phyloP scores from a whole-genome alignment of 805 yeast species.

The Kodamaea nitidulidarum region DNA sequence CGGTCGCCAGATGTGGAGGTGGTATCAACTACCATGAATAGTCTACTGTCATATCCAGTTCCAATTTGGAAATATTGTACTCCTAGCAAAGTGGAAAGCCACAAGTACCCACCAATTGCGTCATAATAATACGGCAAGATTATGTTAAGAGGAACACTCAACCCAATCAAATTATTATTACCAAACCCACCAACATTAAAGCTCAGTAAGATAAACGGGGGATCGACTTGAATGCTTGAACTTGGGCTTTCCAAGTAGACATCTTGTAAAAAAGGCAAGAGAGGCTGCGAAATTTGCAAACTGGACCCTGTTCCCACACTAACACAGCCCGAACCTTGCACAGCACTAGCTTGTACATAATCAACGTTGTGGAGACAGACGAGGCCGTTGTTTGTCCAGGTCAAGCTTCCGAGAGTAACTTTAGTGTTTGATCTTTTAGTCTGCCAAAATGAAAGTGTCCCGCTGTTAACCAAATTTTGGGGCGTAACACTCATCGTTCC shows the following conservation, averaged over 20 bases:
- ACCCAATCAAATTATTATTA: conserved; percentile 22
- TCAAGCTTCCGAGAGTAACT: neutral
- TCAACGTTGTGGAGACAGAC: conserved; percentile 21
- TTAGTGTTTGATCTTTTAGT: neutral
- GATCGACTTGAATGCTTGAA: conserved; percentile 12
- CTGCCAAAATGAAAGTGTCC: conserved; percentile 19
- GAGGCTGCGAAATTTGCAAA: conserved; percentile 8
- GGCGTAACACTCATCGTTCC: conserved; percentile 10
- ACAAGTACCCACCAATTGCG: no score
- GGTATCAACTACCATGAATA: no score
- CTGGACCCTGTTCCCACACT: conserved; percentile 12
- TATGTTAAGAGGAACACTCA: neutral
- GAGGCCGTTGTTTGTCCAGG: conserved; percentile 11
- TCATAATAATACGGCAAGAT: neutral
- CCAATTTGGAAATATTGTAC: no score
- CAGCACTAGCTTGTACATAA: conserved; percentile 18
- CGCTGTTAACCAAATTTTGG: conserved; percentile 13
- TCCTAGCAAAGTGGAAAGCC: no score
- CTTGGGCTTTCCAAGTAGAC: conserved; percentile 7
- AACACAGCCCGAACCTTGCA: conserved; percentile 27
- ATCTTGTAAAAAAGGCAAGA: conserved; percentile 6
- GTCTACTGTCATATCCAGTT: no score
- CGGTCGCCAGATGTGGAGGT: no score
- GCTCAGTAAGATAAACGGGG: conserved; percentile 14
- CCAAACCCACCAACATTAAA: conserved; percentile 25